Percentiles rank a stretch among this genome's conserved stretches.
Conservation (phyloP, 768 basidiomycete species). For the Lactarius indigo region DNA sequence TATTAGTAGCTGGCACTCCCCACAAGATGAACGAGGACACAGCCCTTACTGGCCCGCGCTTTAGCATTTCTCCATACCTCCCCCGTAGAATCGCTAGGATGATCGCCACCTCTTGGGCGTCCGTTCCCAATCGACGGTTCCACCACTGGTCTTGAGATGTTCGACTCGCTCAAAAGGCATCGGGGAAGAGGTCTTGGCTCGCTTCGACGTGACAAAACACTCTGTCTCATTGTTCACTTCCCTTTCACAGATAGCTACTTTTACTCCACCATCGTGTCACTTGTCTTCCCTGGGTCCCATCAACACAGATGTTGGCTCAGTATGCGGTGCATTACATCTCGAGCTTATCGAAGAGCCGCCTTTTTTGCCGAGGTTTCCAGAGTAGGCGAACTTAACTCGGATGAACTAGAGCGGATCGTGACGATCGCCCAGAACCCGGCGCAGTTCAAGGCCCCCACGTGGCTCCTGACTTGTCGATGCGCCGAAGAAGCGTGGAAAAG, state of each 20-base stretch:
- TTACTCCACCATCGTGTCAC: constrained; percentile 64
- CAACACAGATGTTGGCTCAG: constrained; percentile 97
- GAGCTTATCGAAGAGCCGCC: background rate
- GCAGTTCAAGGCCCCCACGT: constrained; percentile 98
- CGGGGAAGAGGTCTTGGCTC: too few relatives aligned
- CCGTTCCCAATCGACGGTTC: too few relatives aligned
- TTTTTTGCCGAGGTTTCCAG: constrained; percentile 40
- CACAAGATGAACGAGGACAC: too few relatives aligned
- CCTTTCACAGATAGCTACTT: background rate
- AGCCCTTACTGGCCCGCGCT: too few relatives aligned
- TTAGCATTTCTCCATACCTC: too few relatives aligned
- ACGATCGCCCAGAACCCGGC: constrained; percentile 99
- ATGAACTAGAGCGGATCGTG: constrained; percentile 97
- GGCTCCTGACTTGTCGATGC: constrained; percentile 99
- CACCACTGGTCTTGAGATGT: too few relatives aligned
- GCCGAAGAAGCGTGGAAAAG: constrained; percentile 78
- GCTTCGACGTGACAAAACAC: too few relatives aligned
- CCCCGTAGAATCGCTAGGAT: too few relatives aligned
- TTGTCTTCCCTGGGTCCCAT: constrained; percentile 93
- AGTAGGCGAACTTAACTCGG: constrained; percentile 98
- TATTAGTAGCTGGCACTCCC: too few relatives aligned
- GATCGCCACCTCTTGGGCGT: too few relatives aligned
- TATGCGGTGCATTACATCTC: constrained; percentile 74
- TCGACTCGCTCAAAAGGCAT: too few relatives aligned
- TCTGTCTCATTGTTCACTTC: too few relatives aligned